These are phyloP conservation scores for Ascomycota sp. DNA, from an alignment of 2,329 filamentous ascomycete species.

Conservation along the genomic window DNA sequence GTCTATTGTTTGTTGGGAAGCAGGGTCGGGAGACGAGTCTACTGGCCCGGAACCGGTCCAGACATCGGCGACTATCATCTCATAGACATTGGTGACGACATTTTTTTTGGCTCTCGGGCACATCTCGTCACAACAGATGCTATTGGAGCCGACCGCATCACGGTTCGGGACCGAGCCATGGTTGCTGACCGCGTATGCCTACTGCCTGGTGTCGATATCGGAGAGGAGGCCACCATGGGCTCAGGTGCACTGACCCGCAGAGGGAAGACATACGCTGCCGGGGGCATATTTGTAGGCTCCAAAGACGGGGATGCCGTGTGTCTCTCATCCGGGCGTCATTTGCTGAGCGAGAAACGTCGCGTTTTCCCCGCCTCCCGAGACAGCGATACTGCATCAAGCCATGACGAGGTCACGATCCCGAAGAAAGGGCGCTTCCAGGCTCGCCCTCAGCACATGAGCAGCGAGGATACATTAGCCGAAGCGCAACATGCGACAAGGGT, in stretches of 20 bases:
- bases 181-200: conserved; percentile 33
- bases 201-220: conserved; percentile 28
- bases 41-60: conserved; percentile 37
- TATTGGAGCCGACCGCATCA: conserved; percentile 23
- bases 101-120: conserved; percentile 37
- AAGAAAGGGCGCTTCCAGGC: conserved; percentile 2
- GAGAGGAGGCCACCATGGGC: conserved; percentile 27
- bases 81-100: conserved; percentile 33
- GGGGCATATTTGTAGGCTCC: conserved; percentile 30
- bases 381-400: too few relatives aligned
- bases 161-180: conserved; percentile 28
- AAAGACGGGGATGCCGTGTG: conserved; percentile 29
- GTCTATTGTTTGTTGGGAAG: conserved; percentile 29
- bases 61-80: conserved; percentile 32
- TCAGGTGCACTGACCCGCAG: conserved; percentile 30
- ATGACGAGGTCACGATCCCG: neutral
- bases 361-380: conserved; percentile 3
- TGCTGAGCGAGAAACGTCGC: conserved; percentile 1
- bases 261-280: conserved; percentile 20
- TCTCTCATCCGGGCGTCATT: conserved; percentile 8
- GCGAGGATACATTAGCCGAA: conserved; percentile 8
- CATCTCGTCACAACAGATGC: conserved; percentile 32
- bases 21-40: conserved; percentile 29
- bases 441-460: conserved; percentile 7
- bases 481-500: conserved; percentile 1